Percentiles rank a stretch among this genome's conserved stretches.
Evolutionary conservation across 1,284 basidiomycete genomes (phyloP).

Genomic region (Cystobasidium pallidum): DNA sequence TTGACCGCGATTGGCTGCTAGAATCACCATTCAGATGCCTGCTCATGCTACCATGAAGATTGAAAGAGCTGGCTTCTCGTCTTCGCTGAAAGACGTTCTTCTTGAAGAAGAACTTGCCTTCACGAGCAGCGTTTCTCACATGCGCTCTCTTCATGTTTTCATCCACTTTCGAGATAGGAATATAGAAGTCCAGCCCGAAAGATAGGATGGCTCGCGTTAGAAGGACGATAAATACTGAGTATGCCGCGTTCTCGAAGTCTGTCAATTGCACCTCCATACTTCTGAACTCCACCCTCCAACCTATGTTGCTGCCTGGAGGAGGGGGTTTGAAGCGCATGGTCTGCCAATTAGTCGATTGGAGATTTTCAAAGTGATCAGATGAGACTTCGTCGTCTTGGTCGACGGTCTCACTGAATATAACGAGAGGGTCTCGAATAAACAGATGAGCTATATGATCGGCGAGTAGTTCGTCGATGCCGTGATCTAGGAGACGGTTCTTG

Average conservation of each 20-base stretch:
- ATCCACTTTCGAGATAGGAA: conserved; percentile 97
- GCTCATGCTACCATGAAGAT: conserved; percentile 11
- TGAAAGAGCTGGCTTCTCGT: conserved; percentile 26
- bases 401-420: conserved; percentile 91
- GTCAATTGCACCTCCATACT: conserved; percentile 99
- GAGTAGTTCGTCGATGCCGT: conserved; percentile 84
- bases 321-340: conserved; percentile 98
- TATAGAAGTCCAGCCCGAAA: conserved; percentile 91
- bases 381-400: conserved; percentile 85
- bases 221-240: conserved; percentile 89
- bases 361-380: conserved; percentile 98
- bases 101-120: conserved; percentile 85
- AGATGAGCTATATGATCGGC: conserved; percentile 92
- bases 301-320: conserved; percentile 84
- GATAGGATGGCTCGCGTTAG: conserved; percentile 89
- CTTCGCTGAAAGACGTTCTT: conserved; percentile 70
- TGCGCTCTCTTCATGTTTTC: conserved; percentile 95
- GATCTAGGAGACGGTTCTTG: conserved; percentile 68
- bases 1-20: conserved; percentile 27
- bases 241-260: conserved; percentile 98
- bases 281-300: conserved; percentile 98
- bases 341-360: conserved; percentile 99
- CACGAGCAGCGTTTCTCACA: conserved; percentile 72
- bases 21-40: conserved; percentile 18
- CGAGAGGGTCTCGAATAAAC: conserved; percentile 96